A percentile compares a stretch with the other conserved stretches of the same genome.
Evolutionary conservation across 768 basidiomycete genomes (phyloP).

Genomic region (Rhizopogon salebrosus): DNA sequence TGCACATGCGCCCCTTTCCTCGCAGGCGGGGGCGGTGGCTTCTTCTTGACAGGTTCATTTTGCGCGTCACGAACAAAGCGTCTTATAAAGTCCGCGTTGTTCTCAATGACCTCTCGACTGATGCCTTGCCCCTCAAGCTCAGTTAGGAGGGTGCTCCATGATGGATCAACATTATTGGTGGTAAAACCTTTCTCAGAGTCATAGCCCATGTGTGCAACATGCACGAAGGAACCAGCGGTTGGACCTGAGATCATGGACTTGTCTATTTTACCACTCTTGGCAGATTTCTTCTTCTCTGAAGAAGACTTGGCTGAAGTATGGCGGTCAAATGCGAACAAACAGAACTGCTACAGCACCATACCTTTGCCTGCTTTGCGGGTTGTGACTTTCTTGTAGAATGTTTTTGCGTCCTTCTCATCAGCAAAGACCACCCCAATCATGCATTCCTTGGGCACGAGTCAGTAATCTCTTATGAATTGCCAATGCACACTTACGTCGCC

Average conservation of each 20-base stretch:
- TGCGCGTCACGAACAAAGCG: constrained; percentile 59
- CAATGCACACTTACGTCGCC: constrained; percentile 73
- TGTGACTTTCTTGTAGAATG: constrained; percentile 81
- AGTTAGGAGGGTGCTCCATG: constrained; percentile 73
- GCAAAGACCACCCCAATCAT: constrained; percentile 91
- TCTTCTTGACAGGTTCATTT: constrained; percentile 39
- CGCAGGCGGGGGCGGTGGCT: constrained; percentile 30
- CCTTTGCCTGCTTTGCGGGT: constrained; percentile 58
- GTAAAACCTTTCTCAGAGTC: constrained; percentile 84
- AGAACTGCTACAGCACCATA: constrained; percentile 22
- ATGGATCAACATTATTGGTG: constrained; percentile 82
- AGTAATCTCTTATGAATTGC: background rate
- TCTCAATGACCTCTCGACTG: constrained; percentile 57
- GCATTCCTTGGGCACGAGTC: constrained; percentile 52
- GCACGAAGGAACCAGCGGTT: constrained; percentile 71
- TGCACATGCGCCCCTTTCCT: constrained; percentile 21
- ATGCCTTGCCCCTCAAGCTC: constrained; percentile 64
- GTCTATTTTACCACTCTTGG: constrained; percentile 77
- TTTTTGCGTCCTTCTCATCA: constrained; percentile 78
- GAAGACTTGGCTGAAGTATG: constrained; percentile 40
- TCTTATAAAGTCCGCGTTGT: constrained; percentile 88
- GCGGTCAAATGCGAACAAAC: constrained; percentile 3
- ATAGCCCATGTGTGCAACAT: constrained; percentile 95
- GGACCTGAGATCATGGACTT: constrained; percentile 91
- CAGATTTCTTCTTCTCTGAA: constrained; percentile 47